A percentile compares a stretch with the other conserved stretches of the same genome.
Evolutionary conservation across 164 flowering plant genomes (phyloP).

Genomic region (Paratinospora sagittata): DNA sequence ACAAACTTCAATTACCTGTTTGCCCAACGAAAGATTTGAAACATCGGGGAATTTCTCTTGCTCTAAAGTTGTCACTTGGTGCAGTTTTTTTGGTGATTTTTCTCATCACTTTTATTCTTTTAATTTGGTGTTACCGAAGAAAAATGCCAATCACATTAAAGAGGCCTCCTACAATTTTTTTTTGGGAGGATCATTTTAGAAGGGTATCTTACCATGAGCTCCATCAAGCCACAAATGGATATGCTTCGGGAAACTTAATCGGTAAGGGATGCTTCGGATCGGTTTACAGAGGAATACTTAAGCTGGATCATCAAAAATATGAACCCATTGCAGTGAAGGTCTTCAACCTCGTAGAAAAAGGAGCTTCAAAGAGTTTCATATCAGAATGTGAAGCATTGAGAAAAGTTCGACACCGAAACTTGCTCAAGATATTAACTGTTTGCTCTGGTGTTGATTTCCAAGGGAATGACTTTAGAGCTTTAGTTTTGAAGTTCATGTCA

Average conservation of each 20-base stretch:
- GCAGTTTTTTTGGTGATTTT: background rate
- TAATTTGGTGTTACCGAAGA: background rate
- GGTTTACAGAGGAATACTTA: conserved; percentile 6
- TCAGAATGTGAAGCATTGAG: conserved; percentile 1
- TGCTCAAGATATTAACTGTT: no score
- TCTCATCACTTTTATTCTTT: background rate
- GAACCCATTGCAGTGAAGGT: conserved; percentile 3
- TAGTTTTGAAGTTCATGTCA: no score
- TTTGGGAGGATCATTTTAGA: background rate
- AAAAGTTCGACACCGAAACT: no score
- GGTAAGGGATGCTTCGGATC: conserved; percentile 6
- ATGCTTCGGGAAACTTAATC: conserved; percentile 6
- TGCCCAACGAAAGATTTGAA: background rate
- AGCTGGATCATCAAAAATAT: background rate
- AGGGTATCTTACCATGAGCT: conserved; percentile 7
- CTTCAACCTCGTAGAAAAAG: background rate
- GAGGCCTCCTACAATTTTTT: background rate
- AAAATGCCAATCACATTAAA: background rate
- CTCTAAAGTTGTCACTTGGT: background rate
- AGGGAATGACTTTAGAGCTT: no score
- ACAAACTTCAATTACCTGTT: background rate
- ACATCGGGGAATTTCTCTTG: background rate
- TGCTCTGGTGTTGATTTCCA: no score
- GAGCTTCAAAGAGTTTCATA: conserved; percentile 4
- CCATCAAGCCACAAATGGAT: conserved; percentile 7